Evolutionary conservation across 805 yeast genomes (phyloP).

Genomic region (Pachysolen tannophilus): DNA sequence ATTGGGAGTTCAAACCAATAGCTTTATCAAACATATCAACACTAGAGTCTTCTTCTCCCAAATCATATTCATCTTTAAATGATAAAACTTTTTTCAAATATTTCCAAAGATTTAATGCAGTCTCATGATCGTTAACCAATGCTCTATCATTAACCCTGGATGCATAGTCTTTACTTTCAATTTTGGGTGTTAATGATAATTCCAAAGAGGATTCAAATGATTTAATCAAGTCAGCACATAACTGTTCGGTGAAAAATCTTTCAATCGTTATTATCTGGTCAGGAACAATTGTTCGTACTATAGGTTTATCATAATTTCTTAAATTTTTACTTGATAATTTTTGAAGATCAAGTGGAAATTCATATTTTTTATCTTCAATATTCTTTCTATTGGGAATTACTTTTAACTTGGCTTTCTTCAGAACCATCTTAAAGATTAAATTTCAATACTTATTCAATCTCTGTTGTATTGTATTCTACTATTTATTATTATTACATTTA

Average conservation of each 20-base stretch:
- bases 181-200: conserved; percentile 39
- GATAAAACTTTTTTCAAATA: conserved; percentile 26
- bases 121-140: conserved; percentile 27
- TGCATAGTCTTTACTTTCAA: conserved; percentile 45
- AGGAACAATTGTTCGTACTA: conserved; percentile 14
- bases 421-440: too few species aligned
- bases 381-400: too few species aligned
- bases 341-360: too few species aligned
- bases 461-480: too few species aligned
- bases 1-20: conserved; percentile 44
- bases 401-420: too few species aligned
- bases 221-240: conserved; percentile 32
- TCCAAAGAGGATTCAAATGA: conserved; percentile 19
- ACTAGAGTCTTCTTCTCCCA: conserved; percentile 16
- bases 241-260: conserved; percentile 27
- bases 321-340: conserved; percentile 2
- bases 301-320: not conserved
- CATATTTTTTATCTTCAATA: too few species aligned
- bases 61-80: conserved; percentile 21
- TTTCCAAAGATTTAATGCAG: conserved; percentile 34
- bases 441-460: too few species aligned
- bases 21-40: conserved; percentile 28
- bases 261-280: conserved; percentile 33
- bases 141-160: conserved; percentile 49
- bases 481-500: too few species aligned